Base-by-base conservation (phyloP, 176 grass and related monocot species). In the Chloris gayana region DNA sequence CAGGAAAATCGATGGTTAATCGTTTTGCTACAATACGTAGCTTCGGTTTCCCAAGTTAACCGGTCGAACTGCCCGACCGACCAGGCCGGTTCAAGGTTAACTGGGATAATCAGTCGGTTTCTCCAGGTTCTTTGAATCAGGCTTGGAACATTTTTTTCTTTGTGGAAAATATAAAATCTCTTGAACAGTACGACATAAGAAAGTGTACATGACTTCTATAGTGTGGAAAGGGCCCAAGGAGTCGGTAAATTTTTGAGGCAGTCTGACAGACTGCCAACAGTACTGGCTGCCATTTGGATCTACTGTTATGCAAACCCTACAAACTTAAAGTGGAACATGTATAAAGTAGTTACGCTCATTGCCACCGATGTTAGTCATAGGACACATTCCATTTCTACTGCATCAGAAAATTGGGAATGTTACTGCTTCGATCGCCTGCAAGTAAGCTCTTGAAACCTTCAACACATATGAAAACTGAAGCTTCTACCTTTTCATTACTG, bases 161-260 rank as follows among this genome's bases (percentile, higher is more conserved):
- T n/a, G n/a, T n/a, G n/a, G n/a, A n/a, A n/a, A 67, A 25, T 49
- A 73, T 17, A n/a, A n/a, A 79, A 13, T 67, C 73, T 88, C 47
- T 70, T 79, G 69, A 84, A 64, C 63, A 84, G 74, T n/a, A 87
- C 0, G 56, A 79, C 29, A 37, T 61, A 53, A 79, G 32, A 74
- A 69, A 53, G 61, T 62, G 7, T 50, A 53, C 27, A 62, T 22
- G 65, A 84, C 31, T 84, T 84, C 86, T 50, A 80, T 80, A 68
- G 69, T 34, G 69, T 79, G 80, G 74, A 84, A 88, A 79, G 69
- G 63, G 69, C 80, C 75, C 74, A 84, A 84, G 74, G 61, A 80
- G 41, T 84, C 74, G 32, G n/a, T n/a, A n/a, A n/a, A 75, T 84
- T 84, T 79, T 74, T n/a, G n/a, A n/a, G n/a, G n/a, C n/a, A n/a